These are phyloP conservation scores for Aspergillus indologenus DNA, from an alignment of 495 filamentous ascomycete species.

Conservation along the genomic window DNA sequence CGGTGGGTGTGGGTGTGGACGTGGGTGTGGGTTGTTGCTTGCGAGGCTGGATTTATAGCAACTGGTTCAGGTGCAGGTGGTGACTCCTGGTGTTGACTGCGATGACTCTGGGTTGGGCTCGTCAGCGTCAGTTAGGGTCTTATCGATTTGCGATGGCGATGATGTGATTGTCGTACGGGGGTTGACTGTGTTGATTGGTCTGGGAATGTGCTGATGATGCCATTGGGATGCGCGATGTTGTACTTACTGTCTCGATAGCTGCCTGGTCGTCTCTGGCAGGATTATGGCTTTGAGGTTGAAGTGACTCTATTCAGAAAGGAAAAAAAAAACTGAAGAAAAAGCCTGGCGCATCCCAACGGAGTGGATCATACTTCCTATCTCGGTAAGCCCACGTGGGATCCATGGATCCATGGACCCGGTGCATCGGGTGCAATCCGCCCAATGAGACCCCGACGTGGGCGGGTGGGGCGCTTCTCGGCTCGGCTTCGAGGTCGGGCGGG, in stretches of 20 bases:
- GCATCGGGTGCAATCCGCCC: background rate
- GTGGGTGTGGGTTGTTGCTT: background rate
- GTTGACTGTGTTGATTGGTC: no score
- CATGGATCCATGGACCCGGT: background rate
- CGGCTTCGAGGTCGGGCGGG: background rate
- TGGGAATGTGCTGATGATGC: no score
- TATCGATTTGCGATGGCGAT: background rate
- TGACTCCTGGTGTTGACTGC: background rate
- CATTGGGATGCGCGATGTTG: background rate
- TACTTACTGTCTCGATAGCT: no score
- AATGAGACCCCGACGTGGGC: background rate
- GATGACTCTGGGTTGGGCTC: background rate
- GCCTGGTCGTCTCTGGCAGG: no score
- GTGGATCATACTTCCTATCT: background rate
- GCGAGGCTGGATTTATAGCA: no score
- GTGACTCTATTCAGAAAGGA: no score
- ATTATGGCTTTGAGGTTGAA: no score
- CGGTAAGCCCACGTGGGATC: constrained; percentile 2
- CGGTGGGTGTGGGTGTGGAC: background rate
- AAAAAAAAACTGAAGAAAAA: constrained; percentile 5
- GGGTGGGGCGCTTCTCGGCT: background rate
- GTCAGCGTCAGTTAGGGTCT: background rate
- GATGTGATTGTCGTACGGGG: no score
- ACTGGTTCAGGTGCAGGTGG: no score
- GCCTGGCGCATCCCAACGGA: constrained; percentile 1